phyloP scores from a whole-genome alignment of 75 land plant genomes.

The Picea sitchensis region DNA sequence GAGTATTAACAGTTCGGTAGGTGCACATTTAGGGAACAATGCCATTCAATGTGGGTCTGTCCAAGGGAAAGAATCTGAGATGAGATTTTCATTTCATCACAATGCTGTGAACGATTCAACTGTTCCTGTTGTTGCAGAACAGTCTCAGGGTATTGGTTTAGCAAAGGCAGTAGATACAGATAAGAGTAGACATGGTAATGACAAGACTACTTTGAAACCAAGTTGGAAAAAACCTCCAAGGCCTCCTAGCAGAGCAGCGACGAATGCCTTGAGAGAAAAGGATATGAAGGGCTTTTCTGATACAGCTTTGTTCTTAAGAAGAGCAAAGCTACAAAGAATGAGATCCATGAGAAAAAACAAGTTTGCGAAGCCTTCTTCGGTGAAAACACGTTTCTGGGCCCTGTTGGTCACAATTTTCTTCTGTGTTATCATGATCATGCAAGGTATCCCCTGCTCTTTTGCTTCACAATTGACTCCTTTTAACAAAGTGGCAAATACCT shows the following conservation, averaged over 20 bases:
- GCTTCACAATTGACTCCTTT: not conserved
- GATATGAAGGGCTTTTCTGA: slow-evolving; percentile 6
- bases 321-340: not conserved
- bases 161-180: not conserved
- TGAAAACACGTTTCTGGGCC: not conserved
- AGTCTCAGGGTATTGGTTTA: not conserved
- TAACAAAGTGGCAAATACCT: not conserved
- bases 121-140: not conserved
- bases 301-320: not conserved
- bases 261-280: not conserved
- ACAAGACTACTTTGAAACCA: not conserved
- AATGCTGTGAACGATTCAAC: not conserved
- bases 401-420: slow-evolving; percentile 4
- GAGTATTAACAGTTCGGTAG: not conserved
- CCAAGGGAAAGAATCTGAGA: not conserved
- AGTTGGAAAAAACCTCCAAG: slow-evolving; percentile 8
- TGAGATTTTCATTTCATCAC: not conserved
- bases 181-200: not conserved
- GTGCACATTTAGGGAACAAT: not conserved
- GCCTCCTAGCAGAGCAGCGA: not conserved
- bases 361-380: not conserved
- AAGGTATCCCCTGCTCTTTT: not conserved
- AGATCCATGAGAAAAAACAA: not conserved
- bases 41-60: not conserved
- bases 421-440: not conserved